These are phyloP conservation scores for Didymella glomerata DNA, from an alignment of 2,329 filamentous ascomycete genomes.

Conservation along the genomic window DNA sequence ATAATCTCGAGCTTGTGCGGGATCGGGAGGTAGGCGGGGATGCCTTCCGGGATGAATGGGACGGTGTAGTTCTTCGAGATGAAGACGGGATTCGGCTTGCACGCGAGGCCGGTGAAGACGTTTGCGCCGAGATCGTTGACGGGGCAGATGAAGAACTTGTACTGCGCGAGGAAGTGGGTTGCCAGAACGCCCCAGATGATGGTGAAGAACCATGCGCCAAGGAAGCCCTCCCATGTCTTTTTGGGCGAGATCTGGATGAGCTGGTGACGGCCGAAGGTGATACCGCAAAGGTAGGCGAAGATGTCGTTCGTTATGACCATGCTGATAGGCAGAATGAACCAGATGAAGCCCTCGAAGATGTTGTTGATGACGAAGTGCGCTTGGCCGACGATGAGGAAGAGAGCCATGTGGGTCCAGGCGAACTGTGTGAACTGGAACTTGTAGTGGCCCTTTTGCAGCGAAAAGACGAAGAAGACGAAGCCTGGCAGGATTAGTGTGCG, in stretches of 20 bases:
- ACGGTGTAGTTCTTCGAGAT: slow-evolving; percentile 77
- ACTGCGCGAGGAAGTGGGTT: slow-evolving; percentile 84
- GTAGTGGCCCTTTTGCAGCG: slow-evolving; percentile 94
- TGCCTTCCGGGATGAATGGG: slow-evolving; percentile 53
- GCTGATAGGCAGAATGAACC: slow-evolving; percentile 96
- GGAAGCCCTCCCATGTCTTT: slow-evolving; percentile 98
- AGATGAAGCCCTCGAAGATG: slow-evolving; percentile 99
- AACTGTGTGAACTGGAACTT: slow-evolving; percentile 99
- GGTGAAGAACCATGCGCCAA: slow-evolving; percentile 96
- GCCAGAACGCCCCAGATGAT: slow-evolving; percentile 83
- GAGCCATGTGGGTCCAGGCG: slow-evolving; percentile 98
- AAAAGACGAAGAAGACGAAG: slow-evolving; percentile 97
- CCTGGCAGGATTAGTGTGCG: slow-evolving; percentile 62
- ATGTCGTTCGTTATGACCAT: slow-evolving; percentile 99
- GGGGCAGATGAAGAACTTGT: slow-evolving; percentile 98
- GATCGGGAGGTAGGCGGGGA: slow-evolving; percentile 59
- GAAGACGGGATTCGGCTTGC: slow-evolving; percentile 92
- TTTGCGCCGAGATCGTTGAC: slow-evolving; percentile 96
- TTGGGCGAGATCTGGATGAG: slow-evolving; percentile 98
- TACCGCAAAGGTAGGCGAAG: slow-evolving; percentile 96
- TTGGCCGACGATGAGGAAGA: slow-evolving; percentile 97
- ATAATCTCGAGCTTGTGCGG: slow-evolving; percentile 77
- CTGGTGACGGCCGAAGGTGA: slow-evolving; percentile 94
- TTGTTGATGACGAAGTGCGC: slow-evolving; percentile 99
- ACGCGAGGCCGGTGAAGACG: slow-evolving; percentile 87